Evolutionary conservation across 352 stramenopile species (phyloP), one percentile per base, ranked within the genome.

Genomic region (Globisporangium cylindrosporum): DNA sequence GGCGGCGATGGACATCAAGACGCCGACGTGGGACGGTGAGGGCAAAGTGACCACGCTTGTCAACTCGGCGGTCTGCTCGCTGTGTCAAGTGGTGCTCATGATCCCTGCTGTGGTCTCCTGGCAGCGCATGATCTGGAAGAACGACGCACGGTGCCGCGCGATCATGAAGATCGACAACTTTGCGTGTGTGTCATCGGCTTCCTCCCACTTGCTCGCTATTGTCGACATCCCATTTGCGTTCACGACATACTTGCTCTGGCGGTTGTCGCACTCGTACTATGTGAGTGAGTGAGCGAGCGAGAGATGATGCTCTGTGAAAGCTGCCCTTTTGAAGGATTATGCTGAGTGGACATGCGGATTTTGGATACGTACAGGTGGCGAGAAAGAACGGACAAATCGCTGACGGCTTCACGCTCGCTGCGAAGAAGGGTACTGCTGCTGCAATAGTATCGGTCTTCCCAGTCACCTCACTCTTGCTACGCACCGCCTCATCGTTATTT

Each of bases 21-120:
- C 82, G 4, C 86, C 84, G 15, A 91, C 84, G 25, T 93, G 86
- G 86, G 71, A 93, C 53, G 84, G 86, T 1, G 83, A 89, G 48
- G 86, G 84, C 20, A 77, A 71, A n/a, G 69, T 84, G 63, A 79
- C 82, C 22, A 88, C 86, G 41, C 72, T 94, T 18, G 73, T 82
- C 12, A 69, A 69, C n/a, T 64, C 84, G 0, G 68, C 87, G 18
- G 71, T 91, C 22, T 89, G 79, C 53, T 86, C 82, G 2, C 63
- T 94, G 9, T 43, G 75, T 22, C 79, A 92, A 32, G 68, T 70
- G 8, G 7, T 88, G 4, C 48, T 62, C 9, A 38, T 90, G 67
- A 60, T 90, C 5, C 70, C 75, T 7, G 85, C 79, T 1, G 74
- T 93, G n/a, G 62, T 85, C 12, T 41, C 80, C 29, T 94, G 86